Base-by-base conservation (phyloP, 2,329 filamentous ascomycete genomes). In the Beauveria pseudobassiana region DNA sequence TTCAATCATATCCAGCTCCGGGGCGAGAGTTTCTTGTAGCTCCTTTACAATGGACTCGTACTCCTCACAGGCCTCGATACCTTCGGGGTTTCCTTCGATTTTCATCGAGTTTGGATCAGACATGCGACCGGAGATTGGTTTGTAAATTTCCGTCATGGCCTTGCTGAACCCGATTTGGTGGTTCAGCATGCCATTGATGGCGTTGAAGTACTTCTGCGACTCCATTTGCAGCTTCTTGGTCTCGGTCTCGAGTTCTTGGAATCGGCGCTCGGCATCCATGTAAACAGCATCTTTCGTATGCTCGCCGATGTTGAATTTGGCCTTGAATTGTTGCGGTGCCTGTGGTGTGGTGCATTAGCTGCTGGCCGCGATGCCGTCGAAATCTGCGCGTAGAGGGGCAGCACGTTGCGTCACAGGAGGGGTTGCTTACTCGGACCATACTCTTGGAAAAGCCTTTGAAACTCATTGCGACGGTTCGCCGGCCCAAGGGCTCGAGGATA, bases 91-190 rank as follows among this genome's bases (percentile, higher is more conserved):
- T 61, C 92, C 92, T 75, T 96, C 89, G 50, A 88, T 80, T 60
- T 89, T 83, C 66, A 91, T 83, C 9, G 90, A 90, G 69, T 93
- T 88, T 10, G 95, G 95, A 75, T 99, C 95, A 51, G 93, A 98
- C 76, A 96, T 84, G 72, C 95, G 89, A 61, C 95, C 95, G 61
- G 93, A 97, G 69, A 99, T 99, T 68, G 95, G 95, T 74, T 96
- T 96, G 82, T 99, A 99, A 70, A 99, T 89, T 76, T 99, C 95
- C 66, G 89, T 88, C 80, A 96, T 93, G 67, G 93, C 91, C 77
- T 96, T 87, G 69, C 93, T 96, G 79, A 99, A 99, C 74, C 96
- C 93, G 76, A 99, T 98, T 79, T 99, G 95, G 77, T 98, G 93
- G 72, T 81, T 85, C 70, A 99, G 84, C 95, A 99, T 99, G 81